phyloP scores from a whole-genome alignment of 768 basidiomycete genomes.

The Tylopilus subfusipes region DNA sequence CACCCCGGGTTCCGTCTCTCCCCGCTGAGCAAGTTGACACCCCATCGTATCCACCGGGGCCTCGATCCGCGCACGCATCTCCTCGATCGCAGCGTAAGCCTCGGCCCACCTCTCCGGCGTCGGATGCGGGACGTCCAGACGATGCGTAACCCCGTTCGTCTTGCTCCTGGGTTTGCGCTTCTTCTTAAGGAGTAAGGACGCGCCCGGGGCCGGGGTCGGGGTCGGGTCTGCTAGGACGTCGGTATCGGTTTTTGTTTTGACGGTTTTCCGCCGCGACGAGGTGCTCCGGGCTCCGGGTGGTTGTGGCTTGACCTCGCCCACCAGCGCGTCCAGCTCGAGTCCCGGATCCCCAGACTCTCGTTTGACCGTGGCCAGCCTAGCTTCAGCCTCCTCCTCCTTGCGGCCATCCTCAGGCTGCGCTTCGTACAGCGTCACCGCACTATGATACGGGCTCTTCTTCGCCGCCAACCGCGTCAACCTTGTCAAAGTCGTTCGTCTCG shows the following conservation, averaged over 20 bases:
- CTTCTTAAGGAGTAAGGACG: no score
- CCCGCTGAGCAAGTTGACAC: conserved; percentile 64
- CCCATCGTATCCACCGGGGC: conserved; percentile 96
- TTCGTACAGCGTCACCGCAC: conserved; percentile 42
- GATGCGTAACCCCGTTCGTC: conserved; percentile 41
- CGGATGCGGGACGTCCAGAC: conserved; percentile 60
- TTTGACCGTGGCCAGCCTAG: conserved; percentile 27
- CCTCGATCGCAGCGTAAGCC: conserved; percentile 66
- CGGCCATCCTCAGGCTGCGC: background rate
- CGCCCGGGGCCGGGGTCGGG: background rate
- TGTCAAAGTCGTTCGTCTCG: conserved; percentile 26
- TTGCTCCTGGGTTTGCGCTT: conserved; percentile 54
- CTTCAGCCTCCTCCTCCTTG: background rate
- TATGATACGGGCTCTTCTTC: conserved; percentile 43
- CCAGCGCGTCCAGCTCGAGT: background rate
- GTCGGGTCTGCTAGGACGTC: background rate
- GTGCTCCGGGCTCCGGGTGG: no score
- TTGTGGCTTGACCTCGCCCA: background rate
- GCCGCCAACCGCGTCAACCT: conserved; percentile 35
- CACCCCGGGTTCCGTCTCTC: conserved; percentile 67
- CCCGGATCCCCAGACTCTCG: conserved; percentile 10
- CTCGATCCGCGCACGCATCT: conserved; percentile 65
- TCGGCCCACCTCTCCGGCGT: conserved; percentile 66
- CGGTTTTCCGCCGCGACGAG: no score
- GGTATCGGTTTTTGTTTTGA: background rate